Evolutionary conservation across 495 filamentous ascomycete genomes (phyloP).

Genomic region (Aspergillus mulundensis): DNA sequence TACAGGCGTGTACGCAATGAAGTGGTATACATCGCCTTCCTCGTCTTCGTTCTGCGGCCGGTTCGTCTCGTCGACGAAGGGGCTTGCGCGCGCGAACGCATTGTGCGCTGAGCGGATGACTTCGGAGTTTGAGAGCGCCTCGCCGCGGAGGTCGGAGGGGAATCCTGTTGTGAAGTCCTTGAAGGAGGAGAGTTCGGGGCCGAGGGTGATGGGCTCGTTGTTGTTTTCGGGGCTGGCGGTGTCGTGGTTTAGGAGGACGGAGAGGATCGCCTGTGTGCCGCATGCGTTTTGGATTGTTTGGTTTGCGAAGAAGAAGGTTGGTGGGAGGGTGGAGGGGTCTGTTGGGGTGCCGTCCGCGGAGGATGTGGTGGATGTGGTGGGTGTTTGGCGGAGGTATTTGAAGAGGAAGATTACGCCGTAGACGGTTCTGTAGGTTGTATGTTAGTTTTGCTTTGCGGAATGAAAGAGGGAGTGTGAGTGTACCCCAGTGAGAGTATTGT

Average conservation of each 20-base stretch:
- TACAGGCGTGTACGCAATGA: constrained; percentile 89
- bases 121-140: constrained; percentile 67
- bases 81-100: constrained; percentile 79
- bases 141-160: constrained; percentile 71
- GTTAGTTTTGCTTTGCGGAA: constrained; percentile 4
- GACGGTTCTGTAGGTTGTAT: constrained; percentile 55
- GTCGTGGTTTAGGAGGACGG: constrained; percentile 85
- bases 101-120: constrained; percentile 91
- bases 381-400: constrained; percentile 70
- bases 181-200: constrained; percentile 67
- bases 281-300: constrained; percentile 99
- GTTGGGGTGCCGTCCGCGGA: constrained; percentile 46
- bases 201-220: constrained; percentile 45
- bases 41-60: constrained; percentile 53
- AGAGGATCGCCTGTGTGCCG: constrained; percentile 93
- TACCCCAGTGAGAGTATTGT: constrained; percentile 66
- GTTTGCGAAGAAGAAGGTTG: constrained; percentile 86
- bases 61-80: constrained; percentile 86
- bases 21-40: constrained; percentile 86
- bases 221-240: constrained; percentile 17
- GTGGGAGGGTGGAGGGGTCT: constrained; percentile 35
- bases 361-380: constrained; percentile 48
- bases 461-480: neutral
- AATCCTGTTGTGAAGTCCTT: constrained; percentile 88
- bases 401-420: constrained; percentile 99